These are phyloP conservation scores for Talaromyces sp. DNA, from an alignment of 2,329 filamentous ascomycete genomes.

Conservation along the genomic window DNA sequence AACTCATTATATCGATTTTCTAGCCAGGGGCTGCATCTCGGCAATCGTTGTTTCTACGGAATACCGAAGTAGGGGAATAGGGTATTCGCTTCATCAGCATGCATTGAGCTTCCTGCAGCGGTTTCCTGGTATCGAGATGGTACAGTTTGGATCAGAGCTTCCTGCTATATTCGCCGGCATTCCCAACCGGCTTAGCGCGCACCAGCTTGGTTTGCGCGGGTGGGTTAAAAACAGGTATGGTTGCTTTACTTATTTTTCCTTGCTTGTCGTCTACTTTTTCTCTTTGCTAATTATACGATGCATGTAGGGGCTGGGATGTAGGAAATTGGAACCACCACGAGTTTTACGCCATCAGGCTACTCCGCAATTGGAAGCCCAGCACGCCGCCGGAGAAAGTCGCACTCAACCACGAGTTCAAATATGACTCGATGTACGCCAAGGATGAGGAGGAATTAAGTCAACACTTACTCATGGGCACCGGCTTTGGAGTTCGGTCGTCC, in stretches of 20 bases:
- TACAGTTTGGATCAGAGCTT: conserved; percentile 10
- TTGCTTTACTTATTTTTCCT: not conserved
- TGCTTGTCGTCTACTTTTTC: not conserved
- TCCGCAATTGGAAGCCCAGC: not conserved
- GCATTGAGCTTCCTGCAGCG: conserved; percentile 4
- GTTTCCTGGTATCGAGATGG: conserved; percentile 2
- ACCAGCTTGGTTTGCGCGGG: conserved; percentile 9
- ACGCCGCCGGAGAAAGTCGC: conserved; percentile 3
- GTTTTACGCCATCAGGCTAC: conserved; percentile 3
- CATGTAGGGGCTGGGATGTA: conserved; percentile 7
- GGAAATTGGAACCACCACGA: conserved; percentile 12
- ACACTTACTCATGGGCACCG: conserved; percentile 6
- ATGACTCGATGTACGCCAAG: conserved; percentile 1
- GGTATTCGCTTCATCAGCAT: conserved; percentile 10
- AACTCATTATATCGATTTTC: conserved; percentile 6
- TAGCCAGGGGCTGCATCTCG: conserved; percentile 7
- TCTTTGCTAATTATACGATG: not conserved
- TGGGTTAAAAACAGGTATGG: conserved; percentile 12
- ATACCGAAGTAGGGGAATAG: conserved; percentile 8
- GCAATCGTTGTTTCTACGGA: conserved; percentile 10
- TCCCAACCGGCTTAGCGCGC: conserved; percentile 8
- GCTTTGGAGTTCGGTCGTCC: conserved; percentile 5
- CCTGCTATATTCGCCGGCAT: conserved; percentile 9
- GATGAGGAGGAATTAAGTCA: conserved; percentile 9
- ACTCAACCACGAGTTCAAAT: conserved; percentile 1